These are phyloP conservation scores for Artemisia argyi DNA, from an alignment of 129 eudicot genomes.

Conservation along the genomic window DNA sequence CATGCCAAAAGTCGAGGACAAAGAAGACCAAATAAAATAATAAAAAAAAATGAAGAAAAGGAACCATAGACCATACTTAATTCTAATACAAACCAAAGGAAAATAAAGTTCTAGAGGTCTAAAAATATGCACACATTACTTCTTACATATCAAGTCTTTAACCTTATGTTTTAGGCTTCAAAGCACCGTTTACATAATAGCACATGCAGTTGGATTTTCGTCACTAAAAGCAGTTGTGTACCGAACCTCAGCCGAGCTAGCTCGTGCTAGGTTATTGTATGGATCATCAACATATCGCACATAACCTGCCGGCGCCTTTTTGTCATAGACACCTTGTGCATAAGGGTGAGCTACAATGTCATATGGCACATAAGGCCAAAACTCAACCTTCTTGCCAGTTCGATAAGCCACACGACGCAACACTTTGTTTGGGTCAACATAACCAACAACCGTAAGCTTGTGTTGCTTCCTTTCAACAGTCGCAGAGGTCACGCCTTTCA, in stretches of 20 bases:
- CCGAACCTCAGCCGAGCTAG: conserved; percentile 87
- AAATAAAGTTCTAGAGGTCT: background rate
- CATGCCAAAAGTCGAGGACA: background rate
- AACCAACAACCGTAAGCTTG: conserved; percentile 82
- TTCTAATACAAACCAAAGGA: background rate
- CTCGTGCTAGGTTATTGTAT: conserved; percentile 61
- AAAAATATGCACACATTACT: conserved; percentile 7
- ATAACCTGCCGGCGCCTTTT: conserved; percentile 89
- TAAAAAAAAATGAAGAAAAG: background rate
- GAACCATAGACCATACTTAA: background rate
- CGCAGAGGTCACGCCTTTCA: conserved; percentile 84
- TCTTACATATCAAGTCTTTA: background rate
- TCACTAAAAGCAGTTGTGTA: conserved; percentile 93
- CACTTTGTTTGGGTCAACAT: conserved; percentile 80
- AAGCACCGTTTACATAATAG: too few relatives aligned
- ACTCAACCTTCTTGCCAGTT: conserved; percentile 89
- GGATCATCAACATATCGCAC: conserved; percentile 62
- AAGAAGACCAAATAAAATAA: background rate
- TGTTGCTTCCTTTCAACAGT: conserved; percentile 63
- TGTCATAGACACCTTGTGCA: conserved; percentile 80
- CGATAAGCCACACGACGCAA: conserved; percentile 78
- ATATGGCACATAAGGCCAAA: conserved; percentile 93
- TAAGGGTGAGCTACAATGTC: conserved; percentile 86
- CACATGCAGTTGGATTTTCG: too few relatives aligned
- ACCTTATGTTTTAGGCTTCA: background rate